Base-by-base conservation (phyloP, 768 basidiomycete genomes). In the Inosperma sp. region DNA sequence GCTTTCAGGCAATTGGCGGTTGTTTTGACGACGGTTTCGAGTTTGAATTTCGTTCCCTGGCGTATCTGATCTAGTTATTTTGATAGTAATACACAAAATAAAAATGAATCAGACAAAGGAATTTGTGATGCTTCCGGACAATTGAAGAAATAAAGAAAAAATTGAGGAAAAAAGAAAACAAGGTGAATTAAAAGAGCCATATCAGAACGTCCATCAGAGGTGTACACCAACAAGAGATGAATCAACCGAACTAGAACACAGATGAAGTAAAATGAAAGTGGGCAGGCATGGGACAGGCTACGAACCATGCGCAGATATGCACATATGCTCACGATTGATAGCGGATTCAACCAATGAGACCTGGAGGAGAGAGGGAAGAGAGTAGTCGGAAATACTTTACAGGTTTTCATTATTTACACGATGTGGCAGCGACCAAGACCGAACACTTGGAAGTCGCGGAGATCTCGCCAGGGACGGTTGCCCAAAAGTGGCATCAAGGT, bases 41-140 rank as follows among this genome's bases (percentile, higher is more conserved):
- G 48, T 51, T 51, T 43, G 49, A 34, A 34, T 44, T n/a, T 45
- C 14, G 48, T 31, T 41, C n/a, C 40, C 23, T 42, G 37, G 50
- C 23, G 42, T 34, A 51, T 51, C 45, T 44, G 50, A 55, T 61
- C 60, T 59, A 61, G 56, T 43, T 59, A 58, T 59, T 62, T 55
- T 59, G 58, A 52, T 59, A 59, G 49, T 56, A 56, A 58, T 63
- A 63, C 58, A 63, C 58, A 61, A 61, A 56, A 62, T 23, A 31
- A 46, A 46, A 36, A 29, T 41, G 22, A 41, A 52, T 30, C 35
- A 42, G 46, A 49, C 27, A 43, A 39, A 36, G 51, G 19, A 13
- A 35, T 41, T 25, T 52, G 36, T 48, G 44, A 56, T 49, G 42
- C 37, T 49, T 22, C 34, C 42, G 26, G 35, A 42, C 41, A 36